Evolutionary conservation across 2,329 filamentous ascomycete genomes (phyloP), one percentile per base, ranked within the genome.

Genomic region (Colletotrichum sp.): DNA sequence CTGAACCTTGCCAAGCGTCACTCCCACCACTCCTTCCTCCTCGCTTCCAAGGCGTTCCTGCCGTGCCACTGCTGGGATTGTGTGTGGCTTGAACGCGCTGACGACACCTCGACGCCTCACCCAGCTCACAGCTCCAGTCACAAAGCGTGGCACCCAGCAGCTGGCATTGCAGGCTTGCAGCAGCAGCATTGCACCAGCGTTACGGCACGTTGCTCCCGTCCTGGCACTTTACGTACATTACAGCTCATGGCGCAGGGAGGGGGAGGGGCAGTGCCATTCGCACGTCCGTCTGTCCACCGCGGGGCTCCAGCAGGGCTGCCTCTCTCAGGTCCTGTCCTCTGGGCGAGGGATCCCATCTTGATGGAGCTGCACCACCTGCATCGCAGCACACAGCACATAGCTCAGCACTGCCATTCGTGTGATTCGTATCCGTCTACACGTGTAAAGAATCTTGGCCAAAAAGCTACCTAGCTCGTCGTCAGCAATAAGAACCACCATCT

Each of bases 71-170:
- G 61, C 28, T 9, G 7, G 18, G n/a, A 25, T 8, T 34, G 16
- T 4, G n/a, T 64, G 60, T 64, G 60, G 60, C 60, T 64, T 43
- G 22, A 22, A 75, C 55, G 39, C 34, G 73, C 69, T 75, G 73
- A 73, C 73, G 73, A 75, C 69, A 74, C 64, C 73, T 64, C 56
- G 27, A 43, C 69, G 69, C 73, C 73, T 56, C 62, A 62, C 32
- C 36, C 18, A 73, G 39, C 64, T 64, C 56, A 48, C 36, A 68
- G 69, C 62, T 75, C 70, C 62, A 75, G 56, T 72, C 32, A 27
- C 68, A 66, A 12, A 32, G 12, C 52, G 18, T 15, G 28, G 16
- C 64, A 66, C 15, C n/a, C 43, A 27, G 18, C 34, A 65, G 13
- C 12, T 36, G 13, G 61, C 61, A n/a, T n/a, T 36, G 16, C 27